These are phyloP conservation scores for Alternaria arborescens DNA, from an alignment of 2,329 filamentous ascomycete species.

Conservation along the genomic window DNA sequence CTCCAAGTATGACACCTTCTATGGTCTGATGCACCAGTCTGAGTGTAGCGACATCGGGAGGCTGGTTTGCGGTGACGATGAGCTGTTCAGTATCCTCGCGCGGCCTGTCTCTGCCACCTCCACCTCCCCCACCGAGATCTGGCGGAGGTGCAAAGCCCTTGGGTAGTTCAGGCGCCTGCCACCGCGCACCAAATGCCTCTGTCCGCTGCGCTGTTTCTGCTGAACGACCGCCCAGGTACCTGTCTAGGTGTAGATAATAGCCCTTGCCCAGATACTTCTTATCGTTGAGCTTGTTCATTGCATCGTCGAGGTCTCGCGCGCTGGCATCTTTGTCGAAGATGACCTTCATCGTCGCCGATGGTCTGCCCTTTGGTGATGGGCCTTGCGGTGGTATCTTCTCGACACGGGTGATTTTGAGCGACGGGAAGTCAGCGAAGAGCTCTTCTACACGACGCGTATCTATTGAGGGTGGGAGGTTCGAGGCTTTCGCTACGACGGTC, in stretches of 20 bases:
- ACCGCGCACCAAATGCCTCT: constrained; percentile 44
- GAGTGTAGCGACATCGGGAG: constrained; percentile 79
- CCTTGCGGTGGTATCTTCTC: constrained; percentile 38
- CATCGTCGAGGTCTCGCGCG: constrained; percentile 40
- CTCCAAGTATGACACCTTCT: constrained; percentile 79
- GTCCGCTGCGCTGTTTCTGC: constrained; percentile 34
- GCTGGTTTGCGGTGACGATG: constrained; percentile 66
- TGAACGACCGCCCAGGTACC: constrained; percentile 38
- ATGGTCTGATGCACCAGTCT: constrained; percentile 88
- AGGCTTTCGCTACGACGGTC: constrained; percentile 43
- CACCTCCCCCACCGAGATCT: constrained; percentile 35
- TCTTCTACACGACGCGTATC: constrained; percentile 35
- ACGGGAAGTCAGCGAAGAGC: constrained; percentile 41
- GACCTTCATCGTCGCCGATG: constrained; percentile 42
- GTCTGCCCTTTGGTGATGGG: constrained; percentile 29
- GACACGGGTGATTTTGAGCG: constrained; percentile 45
- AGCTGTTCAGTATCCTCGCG: constrained; percentile 37
- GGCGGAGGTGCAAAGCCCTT: constrained; percentile 43
- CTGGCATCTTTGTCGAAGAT: constrained; percentile 44
- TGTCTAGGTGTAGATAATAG: constrained; percentile 47
- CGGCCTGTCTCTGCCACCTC: constrained; percentile 23
- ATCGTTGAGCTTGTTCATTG: constrained; percentile 44
- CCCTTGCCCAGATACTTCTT: constrained; percentile 46
- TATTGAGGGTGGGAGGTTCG: constrained; percentile 43
- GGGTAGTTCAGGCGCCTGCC: constrained; percentile 38